These are phyloP conservation scores for Zopfia rhizophila DNA, from an alignment of 2,329 filamentous ascomycete genomes.

Conservation along the genomic window DNA sequence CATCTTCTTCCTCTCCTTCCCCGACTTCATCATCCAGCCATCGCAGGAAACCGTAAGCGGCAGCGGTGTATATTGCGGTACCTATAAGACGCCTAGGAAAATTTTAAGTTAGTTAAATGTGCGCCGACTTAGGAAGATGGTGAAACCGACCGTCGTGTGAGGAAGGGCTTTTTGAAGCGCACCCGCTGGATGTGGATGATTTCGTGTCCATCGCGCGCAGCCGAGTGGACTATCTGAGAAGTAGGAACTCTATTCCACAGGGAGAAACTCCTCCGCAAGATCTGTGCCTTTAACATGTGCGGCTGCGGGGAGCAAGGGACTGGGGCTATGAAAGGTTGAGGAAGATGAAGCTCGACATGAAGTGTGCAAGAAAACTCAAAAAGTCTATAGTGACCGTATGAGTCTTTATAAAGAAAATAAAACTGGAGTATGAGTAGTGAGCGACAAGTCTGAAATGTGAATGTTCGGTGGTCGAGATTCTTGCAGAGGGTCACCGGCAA, in stretches of 20 bases:
- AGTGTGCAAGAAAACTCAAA: too few relatives aligned
- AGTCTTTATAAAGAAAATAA: too few relatives aligned
- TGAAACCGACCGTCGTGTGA: conserved; percentile 45
- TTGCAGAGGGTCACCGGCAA: conserved; percentile 11
- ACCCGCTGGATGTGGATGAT: conserved; percentile 51
- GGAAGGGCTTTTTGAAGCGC: conserved; percentile 51
- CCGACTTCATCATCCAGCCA: conserved; percentile 38
- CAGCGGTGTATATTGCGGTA: conserved; percentile 27
- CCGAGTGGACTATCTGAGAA: conserved; percentile 35
- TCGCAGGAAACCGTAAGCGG: conserved; percentile 30
- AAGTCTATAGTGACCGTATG: too few relatives aligned
- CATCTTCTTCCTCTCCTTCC: conserved; percentile 31
- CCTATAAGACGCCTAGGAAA: conserved; percentile 37
- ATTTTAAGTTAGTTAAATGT: conserved; percentile 20
- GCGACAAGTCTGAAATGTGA: too few relatives aligned
- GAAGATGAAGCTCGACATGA: conserved; percentile 23
- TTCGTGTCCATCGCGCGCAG: conserved; percentile 43
- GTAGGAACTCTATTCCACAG: conserved; percentile 40
- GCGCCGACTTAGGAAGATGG: conserved; percentile 1
- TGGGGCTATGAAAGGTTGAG: conserved; percentile 3
- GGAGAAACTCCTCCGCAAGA: conserved; percentile 50
- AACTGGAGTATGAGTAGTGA: too few relatives aligned
- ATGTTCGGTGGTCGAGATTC: conserved; percentile 5
- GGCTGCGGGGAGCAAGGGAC: conserved; percentile 29
- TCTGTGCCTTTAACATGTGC: conserved; percentile 51